phyloP scores from a whole-genome alignment of 2,329 filamentous ascomycete species.

The Monilinia aucupariae region DNA sequence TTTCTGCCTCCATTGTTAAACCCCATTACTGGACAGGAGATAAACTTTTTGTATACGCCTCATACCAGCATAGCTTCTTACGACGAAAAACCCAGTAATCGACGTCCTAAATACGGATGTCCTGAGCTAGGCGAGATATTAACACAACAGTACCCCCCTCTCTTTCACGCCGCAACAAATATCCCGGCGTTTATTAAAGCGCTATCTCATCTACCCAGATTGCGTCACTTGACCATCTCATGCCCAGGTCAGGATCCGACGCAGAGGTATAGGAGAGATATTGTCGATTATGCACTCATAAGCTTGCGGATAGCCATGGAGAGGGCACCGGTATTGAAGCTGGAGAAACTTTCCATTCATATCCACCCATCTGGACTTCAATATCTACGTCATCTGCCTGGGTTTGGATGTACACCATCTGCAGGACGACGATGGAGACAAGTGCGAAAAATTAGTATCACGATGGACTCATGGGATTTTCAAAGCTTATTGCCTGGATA shows the following conservation, averaged over 20 bases:
- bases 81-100: conserved; percentile 38
- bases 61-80: conserved; percentile 60
- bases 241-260: conserved; percentile 66
- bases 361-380: conserved; percentile 72
- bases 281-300: conserved; percentile 84
- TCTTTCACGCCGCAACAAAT: conserved; percentile 87
- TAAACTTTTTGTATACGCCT: conserved; percentile 76
- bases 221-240: conserved; percentile 69
- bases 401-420: conserved; percentile 68
- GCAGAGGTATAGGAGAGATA: conserved; percentile 67
- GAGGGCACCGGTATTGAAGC: conserved; percentile 57
- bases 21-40: conserved; percentile 68
- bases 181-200: conserved; percentile 77
- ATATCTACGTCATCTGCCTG: conserved; percentile 69
- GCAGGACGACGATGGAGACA: conserved; percentile 71
- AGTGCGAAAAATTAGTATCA: conserved; percentile 67
- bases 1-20: conserved; percentile 82
- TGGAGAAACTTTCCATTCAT: conserved; percentile 66
- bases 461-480: conserved; percentile 66
- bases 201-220: conserved; percentile 60
- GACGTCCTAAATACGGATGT: conserved; percentile 70
- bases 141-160: conserved; percentile 78
- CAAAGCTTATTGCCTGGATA: conserved; percentile 52
- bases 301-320: conserved; percentile 80
- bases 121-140: conserved; percentile 74